Evolutionary conservation across 371 early-diverging fungal genomes (phyloP), one percentile per base, ranked within the genome.

Genomic region (Mucor sp.): DNA sequence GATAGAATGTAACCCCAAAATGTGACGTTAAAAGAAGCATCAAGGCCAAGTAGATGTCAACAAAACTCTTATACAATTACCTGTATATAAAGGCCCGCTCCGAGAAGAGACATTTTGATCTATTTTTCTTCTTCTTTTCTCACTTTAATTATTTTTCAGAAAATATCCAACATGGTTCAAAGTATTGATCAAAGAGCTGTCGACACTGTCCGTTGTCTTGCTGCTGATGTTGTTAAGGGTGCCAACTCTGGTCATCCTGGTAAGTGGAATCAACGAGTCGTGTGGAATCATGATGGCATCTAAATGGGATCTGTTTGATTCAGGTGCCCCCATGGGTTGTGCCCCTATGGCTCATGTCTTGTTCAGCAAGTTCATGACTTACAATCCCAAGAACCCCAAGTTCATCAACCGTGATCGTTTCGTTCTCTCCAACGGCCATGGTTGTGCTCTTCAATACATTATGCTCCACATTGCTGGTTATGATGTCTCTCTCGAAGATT

Each of bases 191-290:
- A 76, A 61, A 80, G 74, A 59, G 80, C 91, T 57, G 87, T 99
- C 83, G 92, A 98, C 84, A 99, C 99, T 62, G 93, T 99, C 77
- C 91, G 99, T 75, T 85, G 87, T 32, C 86, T 99, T 23, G 92
- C 97, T 30, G 96, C 97, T 39, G 99, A 99, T 81, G 92, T 93
- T 67, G 97, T 98, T 37, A 92, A 94, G 75, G 92, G 92, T 68
- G 95, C 99, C 74, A 94, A 95, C 77, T 95, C 96, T 68, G 99
- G 99, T 9, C 99, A 99, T 77, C 99, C 99, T 63, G 99, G 90
- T 89, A 82, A 69, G 53, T 53, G 19, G 11, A 5, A 17, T 17
- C 41, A 41, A 9, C 2, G 47, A 8, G 3, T 9, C 1, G 35
- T 1, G n/a, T n/a, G n/a, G 2, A 23, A 15, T 12, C 33, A 23